phyloP scores from a whole-genome alignment of 2,329 filamentous ascomycete species.

The Macrophomina tecta region DNA sequence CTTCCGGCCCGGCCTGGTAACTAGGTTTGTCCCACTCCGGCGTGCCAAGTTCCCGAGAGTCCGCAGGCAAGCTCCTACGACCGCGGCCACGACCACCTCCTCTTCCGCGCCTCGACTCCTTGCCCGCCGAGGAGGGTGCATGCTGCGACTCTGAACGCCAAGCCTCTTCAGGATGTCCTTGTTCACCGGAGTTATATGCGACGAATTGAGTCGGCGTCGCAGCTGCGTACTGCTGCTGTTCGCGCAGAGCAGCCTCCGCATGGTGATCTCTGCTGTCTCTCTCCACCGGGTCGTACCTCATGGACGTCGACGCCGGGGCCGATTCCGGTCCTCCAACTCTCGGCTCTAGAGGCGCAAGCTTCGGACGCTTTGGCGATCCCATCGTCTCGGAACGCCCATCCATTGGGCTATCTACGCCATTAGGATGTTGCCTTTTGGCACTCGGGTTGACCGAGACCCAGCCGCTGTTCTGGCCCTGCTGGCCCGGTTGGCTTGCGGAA shows the following conservation, averaged over 20 bases:
- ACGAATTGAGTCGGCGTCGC: slow-evolving; percentile 35
- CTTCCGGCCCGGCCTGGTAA: slow-evolving; percentile 46
- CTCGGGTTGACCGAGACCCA: slow-evolving; percentile 54
- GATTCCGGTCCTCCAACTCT: slow-evolving; percentile 37
- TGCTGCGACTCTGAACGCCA: slow-evolving; percentile 43
- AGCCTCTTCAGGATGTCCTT: slow-evolving; percentile 36
- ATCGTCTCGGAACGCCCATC: slow-evolving; percentile 39
- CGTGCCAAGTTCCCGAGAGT: slow-evolving; percentile 39
- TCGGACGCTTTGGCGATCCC: slow-evolving; percentile 54
- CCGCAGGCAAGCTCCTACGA: slow-evolving; percentile 43
- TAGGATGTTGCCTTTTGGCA: slow-evolving; percentile 46
- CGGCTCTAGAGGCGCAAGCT: slow-evolving; percentile 48
- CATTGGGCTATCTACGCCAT: slow-evolving; percentile 43
- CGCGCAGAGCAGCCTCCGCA: slow-evolving; percentile 1
- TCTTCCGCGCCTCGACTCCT: slow-evolving; percentile 32
- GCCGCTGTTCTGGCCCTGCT: slow-evolving; percentile 37
- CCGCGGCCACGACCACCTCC: slow-evolving; percentile 46
- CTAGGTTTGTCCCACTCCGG: slow-evolving; percentile 51
- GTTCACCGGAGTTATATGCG: slow-evolving; percentile 38
- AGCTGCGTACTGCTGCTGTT: slow-evolving; percentile 29
- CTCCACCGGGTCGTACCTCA: slow-evolving; percentile 21
- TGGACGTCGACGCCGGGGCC: not conserved
- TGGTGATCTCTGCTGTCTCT: slow-evolving; percentile 14
- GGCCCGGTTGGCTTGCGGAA: not conserved
- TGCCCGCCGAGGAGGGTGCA: slow-evolving; percentile 30